Base-by-base conservation (phyloP, 2,329 filamentous ascomycete genomes). In the Seiridium unicorne region DNA sequence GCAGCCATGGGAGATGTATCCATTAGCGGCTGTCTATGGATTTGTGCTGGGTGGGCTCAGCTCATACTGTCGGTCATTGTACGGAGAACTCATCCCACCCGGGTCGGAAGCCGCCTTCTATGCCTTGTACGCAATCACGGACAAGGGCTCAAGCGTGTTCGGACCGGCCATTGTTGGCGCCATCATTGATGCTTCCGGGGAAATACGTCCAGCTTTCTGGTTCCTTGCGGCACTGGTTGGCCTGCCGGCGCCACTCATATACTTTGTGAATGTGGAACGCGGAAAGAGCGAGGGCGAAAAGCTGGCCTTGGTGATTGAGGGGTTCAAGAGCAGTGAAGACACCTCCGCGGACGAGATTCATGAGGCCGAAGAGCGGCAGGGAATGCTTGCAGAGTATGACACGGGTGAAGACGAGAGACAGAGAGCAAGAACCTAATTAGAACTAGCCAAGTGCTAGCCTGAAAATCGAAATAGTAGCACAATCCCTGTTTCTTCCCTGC, bases 91-190 rank as follows among this genome's bases (percentile, higher is more conserved):
- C 60, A 96, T 99, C 59, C 95, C 95, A 1, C 92, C 92, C 0
- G 95, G 95, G 3, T 96, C 90, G 36, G 95, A 99, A 76, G 93
- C 95, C 0, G 93, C 94, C 0, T 99, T 99, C 72, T 99, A 96
- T 72, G 93, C 94, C 0, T 81, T 99, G 1, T 99, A 98, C 72
- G 95, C 95, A 42, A 97, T 98, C 64, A 98, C 95, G 1, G 95
- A 99, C 74, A 99, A 99, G 75, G 93, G 94, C 1, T 95, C 91
- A 31, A 96, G 91, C 71, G 82, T 98, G 2, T 97, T 99, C 74
- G 95, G 95, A 0, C 95, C 95, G 0, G 90, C 92, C 0, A 94
- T 99, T 71, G 95, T 99, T 0, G 95, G 93, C 1, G 87, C 88
- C 10, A 97, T 99, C 65, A 97, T 95, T 10, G 93, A 98, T 74